Conservation (phyloP, 768 basidiomycete species). For the Tremella mesenterica region DNA sequence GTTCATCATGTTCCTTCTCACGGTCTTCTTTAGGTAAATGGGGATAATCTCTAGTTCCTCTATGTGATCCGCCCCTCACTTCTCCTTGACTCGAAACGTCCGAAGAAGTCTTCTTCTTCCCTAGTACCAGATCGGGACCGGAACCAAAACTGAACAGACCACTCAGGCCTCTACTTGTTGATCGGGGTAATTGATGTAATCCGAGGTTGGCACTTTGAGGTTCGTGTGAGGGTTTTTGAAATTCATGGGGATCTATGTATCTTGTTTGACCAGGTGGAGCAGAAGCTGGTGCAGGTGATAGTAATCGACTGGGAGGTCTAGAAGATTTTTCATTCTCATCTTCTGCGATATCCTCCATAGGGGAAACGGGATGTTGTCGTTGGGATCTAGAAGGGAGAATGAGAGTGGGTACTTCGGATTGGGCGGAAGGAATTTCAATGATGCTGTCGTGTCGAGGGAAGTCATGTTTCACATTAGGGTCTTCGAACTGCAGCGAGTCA, state of each 20-base stretch:
- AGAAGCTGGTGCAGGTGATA: not conserved
- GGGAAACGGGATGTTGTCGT: no score
- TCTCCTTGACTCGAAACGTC: no score
- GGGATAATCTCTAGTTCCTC: conserved; percentile 27
- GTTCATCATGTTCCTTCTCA: not conserved
- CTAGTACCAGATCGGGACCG: not conserved
- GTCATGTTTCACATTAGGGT: no score
- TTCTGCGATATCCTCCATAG: conserved; percentile 6
- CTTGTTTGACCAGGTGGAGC: not conserved
- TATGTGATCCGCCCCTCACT: conserved; percentile 15
- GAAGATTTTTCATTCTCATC: conserved; percentile 2
- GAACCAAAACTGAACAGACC: conserved; percentile 1
- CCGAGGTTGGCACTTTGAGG: not conserved
- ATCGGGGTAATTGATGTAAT: no score
- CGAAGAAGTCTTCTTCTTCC: not conserved
- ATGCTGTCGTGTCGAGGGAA: no score
- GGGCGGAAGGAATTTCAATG: no score
- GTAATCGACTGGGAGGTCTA: not conserved
- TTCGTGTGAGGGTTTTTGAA: conserved; percentile 2
- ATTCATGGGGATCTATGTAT: conserved; percentile 9
- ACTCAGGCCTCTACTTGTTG: no score
- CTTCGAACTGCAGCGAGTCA: no score
- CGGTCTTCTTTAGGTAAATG: conserved; percentile 9
- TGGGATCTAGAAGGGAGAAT: no score
- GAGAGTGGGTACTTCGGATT: no score